Conservation (phyloP, 805 yeast species). For the Cyberlindnera nakhonratchasimensis region DNA sequence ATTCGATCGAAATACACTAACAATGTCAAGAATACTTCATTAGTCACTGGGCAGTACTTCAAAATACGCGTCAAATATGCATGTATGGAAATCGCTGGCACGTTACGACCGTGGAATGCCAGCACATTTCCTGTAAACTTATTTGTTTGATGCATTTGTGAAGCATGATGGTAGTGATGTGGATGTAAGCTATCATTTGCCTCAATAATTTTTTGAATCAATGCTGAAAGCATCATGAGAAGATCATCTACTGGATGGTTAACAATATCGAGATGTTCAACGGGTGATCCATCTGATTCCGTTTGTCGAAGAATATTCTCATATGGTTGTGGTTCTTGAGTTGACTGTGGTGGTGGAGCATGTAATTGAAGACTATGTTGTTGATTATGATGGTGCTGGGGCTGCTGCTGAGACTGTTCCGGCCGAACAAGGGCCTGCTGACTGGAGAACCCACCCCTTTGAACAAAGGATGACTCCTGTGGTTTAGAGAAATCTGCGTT, state of each 20-base stretch:
- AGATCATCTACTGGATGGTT: constrained; percentile 80
- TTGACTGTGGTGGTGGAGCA: constrained; percentile 17
- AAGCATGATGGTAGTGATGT: constrained; percentile 33
- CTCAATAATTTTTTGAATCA: constrained; percentile 81
- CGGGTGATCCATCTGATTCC: constrained; percentile 9
- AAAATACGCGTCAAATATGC: constrained; percentile 87
- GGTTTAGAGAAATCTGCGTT: constrained; percentile 21
- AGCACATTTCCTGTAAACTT: constrained; percentile 65
- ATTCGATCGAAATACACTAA: constrained; percentile 93
- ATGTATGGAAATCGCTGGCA: constrained; percentile 91
- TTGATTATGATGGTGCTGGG: constrained; percentile 14
- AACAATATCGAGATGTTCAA: constrained; percentile 51
- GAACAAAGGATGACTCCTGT: constrained; percentile 11
- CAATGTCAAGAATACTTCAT: constrained; percentile 87
- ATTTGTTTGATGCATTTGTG: constrained; percentile 33
- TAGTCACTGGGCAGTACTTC: constrained; percentile 97
- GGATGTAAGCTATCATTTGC: constrained; percentile 85
- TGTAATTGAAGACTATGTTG: constrained; percentile 8
- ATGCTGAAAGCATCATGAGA: constrained; percentile 77
- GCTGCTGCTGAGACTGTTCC: constrained; percentile 6
- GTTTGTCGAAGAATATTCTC: constrained; percentile 9
- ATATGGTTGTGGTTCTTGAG: constrained; percentile 12
- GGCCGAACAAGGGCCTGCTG: constrained; percentile 3
- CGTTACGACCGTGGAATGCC: constrained; percentile 93
- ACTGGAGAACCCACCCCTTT: constrained; percentile 12